phyloP scores from a whole-genome alignment of 2,329 filamentous ascomycete species.

The Zasmidium cellare region DNA sequence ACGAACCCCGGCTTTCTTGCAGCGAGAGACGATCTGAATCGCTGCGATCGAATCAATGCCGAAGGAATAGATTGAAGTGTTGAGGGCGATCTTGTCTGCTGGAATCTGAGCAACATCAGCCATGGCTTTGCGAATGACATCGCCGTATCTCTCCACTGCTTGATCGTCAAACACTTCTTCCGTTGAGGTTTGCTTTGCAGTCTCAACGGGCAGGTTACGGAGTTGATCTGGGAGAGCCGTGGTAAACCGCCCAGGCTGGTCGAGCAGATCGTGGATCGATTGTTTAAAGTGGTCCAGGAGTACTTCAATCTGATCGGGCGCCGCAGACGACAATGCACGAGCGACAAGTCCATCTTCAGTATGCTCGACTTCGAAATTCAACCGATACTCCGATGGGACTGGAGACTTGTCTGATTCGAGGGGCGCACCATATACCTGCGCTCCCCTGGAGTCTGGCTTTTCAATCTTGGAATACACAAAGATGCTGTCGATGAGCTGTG shows the following conservation, averaged over 20 bases:
- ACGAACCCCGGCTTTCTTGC: slow-evolving; percentile 10
- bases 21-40: slow-evolving; percentile 16
- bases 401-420: slow-evolving; percentile 15
- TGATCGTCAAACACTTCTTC: not conserved
- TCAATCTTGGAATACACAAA: slow-evolving; percentile 14
- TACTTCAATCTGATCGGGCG: slow-evolving; percentile 2
- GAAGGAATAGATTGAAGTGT: slow-evolving; percentile 16
- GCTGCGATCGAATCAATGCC: slow-evolving; percentile 18
- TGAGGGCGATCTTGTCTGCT: slow-evolving; percentile 10
- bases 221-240: slow-evolving; percentile 11
- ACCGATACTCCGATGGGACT: slow-evolving; percentile 15
- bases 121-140: slow-evolving; percentile 14
- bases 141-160: slow-evolving; percentile 8
- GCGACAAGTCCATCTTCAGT: slow-evolving; percentile 8
- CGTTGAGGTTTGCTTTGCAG: not conserved
- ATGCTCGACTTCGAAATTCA: slow-evolving; percentile 19
- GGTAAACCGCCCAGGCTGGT: slow-evolving; percentile 11
- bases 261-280: slow-evolving; percentile 11
- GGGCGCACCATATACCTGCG: slow-evolving; percentile 6
- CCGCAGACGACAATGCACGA: slow-evolving; percentile 9
- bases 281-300: slow-evolving; percentile 12
- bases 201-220: slow-evolving; percentile 7
- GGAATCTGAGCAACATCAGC: slow-evolving; percentile 14
- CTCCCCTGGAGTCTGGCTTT: not conserved
- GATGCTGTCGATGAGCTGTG: slow-evolving; percentile 15